These are phyloP conservation scores for Cryptosporidium xiaoi DNA, from an alignment of 169 alveolate species.

Conservation along the genomic window DNA sequence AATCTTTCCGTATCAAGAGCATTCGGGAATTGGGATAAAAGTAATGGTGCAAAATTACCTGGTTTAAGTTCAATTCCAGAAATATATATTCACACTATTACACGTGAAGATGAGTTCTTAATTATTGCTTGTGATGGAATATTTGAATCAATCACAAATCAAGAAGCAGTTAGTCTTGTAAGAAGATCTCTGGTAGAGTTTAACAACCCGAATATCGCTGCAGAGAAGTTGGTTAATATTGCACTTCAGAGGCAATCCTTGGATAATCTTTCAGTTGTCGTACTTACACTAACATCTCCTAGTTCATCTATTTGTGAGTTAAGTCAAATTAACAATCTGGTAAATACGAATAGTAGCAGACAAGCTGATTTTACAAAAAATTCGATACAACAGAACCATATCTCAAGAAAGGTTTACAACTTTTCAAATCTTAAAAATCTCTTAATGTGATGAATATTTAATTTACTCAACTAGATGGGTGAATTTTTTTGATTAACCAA, in stretches of 20 bases:
- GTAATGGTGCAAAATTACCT: conserved; percentile 78
- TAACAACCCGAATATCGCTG: conserved; percentile 78
- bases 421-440: conserved; percentile 51
- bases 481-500: too few relatives aligned
- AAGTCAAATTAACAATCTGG: background rate
- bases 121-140: conserved; percentile 78
- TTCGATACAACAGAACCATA: background rate
- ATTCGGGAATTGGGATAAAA: conserved; percentile 77
- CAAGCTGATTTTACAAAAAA: background rate
- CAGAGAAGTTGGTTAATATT: conserved; percentile 78
- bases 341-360: background rate
- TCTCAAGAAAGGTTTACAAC: conserved; percentile 34
- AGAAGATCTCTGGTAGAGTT: conserved; percentile 72
- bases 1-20: conserved; percentile 79
- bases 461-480: too few relatives aligned
- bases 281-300: conserved; percentile 77
- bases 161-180: conserved; percentile 76
- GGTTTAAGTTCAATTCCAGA: conserved; percentile 81
- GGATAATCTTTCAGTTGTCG: conserved; percentile 81
- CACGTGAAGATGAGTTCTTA: conserved; percentile 80
- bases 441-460: background rate
- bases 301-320: conserved; percentile 3
- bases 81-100: conserved; percentile 75
- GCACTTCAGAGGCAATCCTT: conserved; percentile 81
- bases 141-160: conserved; percentile 75